Conservation (phyloP, 164 flowering plant species). For the Piper longum region DNA sequence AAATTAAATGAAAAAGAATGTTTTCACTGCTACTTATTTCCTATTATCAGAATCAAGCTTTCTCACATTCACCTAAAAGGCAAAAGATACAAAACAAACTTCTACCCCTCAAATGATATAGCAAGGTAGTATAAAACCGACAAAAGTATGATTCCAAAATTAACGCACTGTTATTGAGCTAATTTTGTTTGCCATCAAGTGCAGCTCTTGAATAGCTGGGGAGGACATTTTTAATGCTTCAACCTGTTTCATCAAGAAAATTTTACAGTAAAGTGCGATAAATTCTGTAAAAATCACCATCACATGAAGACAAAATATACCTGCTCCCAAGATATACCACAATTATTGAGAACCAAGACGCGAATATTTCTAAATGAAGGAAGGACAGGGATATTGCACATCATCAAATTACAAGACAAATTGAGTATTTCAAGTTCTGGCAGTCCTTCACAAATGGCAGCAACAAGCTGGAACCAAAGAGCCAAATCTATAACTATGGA, state of each 20-base stretch:
- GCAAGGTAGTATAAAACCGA: too few relatives aligned
- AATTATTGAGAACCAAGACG: conserved; percentile 58
- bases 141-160: not conserved
- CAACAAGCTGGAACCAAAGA: conserved; percentile 41
- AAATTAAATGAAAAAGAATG: too few relatives aligned
- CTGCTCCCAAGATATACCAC: conserved; percentile 69
- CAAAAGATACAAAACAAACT: not conserved
- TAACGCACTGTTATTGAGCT: conserved; percentile 36
- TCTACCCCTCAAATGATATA: not conserved
- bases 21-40: too few relatives aligned
- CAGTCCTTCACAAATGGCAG: conserved; percentile 51
- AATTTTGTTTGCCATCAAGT: conserved; percentile 72
- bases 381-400: conserved; percentile 27
- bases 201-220: conserved; percentile 63
- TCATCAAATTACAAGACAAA: conserved; percentile 47
- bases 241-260: conserved; percentile 35
- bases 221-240: conserved; percentile 54
- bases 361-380: conserved; percentile 41
- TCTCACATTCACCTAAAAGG: too few relatives aligned
- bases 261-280: not conserved
- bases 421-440: conserved; percentile 53
- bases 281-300: not conserved
- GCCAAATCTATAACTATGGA: not conserved
- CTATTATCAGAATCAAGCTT: too few relatives aligned
- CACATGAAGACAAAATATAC: conserved; percentile 14